Evolutionary conservation across 2,329 filamentous ascomycete species (phyloP).

Genomic region (Phoma sp.): DNA sequence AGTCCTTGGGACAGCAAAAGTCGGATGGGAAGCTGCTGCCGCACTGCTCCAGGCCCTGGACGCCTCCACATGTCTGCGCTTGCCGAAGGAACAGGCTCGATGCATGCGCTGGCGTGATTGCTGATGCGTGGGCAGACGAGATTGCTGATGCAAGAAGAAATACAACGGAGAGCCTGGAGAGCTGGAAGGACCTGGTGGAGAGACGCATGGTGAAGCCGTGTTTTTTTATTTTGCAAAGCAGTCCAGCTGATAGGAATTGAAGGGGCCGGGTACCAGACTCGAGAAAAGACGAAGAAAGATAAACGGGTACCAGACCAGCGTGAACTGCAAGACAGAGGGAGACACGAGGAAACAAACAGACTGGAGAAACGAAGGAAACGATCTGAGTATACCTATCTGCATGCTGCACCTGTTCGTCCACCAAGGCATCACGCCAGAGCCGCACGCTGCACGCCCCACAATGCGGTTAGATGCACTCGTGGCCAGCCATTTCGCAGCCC

Average conservation of each 20-base stretch:
- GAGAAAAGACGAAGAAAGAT: not conserved
- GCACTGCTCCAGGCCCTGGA: conserved; percentile 59
- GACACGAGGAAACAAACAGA: conserved; percentile 15
- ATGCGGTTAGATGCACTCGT: conserved; percentile 13
- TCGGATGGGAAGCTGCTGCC: conserved; percentile 61
- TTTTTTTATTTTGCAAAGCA: not conserved
- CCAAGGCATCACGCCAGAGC: conserved; percentile 15
- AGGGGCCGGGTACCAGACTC: conserved; percentile 2
- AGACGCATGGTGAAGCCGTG: conserved; percentile 33
- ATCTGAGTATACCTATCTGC: conserved; percentile 30
- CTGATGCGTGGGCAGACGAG: conserved; percentile 31
- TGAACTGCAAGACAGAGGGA: conserved; percentile 2
- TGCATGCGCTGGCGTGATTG: conserved; percentile 20
- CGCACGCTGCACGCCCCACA: conserved; percentile 20
- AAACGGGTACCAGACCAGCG: conserved; percentile 10
- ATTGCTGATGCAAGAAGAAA: conserved; percentile 38
- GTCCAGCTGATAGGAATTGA: conserved; percentile 4
- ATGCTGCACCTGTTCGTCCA: conserved; percentile 17
- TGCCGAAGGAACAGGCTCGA: conserved; percentile 39
- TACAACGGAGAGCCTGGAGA: conserved; percentile 43
- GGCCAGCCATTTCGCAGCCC: conserved; percentile 21
- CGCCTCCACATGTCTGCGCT: conserved; percentile 57
- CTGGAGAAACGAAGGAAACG: conserved; percentile 5
- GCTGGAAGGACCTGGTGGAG: conserved; percentile 33
- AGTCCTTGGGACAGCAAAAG: conserved; percentile 68